Percentiles rank a stretch among this genome's conserved stretches.
These are phyloP conservation scores for Boletus sp. DNA, from an alignment of 768 basidiomycete genomes.

Conservation along the genomic window DNA sequence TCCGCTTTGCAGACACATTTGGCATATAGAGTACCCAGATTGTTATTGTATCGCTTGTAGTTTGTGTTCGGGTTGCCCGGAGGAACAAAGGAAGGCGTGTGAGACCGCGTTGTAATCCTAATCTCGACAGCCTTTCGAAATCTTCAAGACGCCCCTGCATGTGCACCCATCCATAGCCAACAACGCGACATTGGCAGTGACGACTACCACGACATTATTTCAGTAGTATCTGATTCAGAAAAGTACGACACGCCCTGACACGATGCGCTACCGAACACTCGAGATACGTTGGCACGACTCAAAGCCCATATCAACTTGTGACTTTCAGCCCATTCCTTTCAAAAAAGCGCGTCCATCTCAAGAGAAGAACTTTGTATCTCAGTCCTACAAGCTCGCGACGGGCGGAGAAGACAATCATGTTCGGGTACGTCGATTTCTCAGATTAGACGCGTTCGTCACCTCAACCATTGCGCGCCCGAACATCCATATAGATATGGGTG, in stretches of 20 bases:
- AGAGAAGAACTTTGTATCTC: constrained; percentile 55
- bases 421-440: constrained; percentile 59
- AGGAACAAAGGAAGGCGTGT: constrained; percentile 20
- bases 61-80: constrained; percentile 1
- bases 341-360: constrained; percentile 74
- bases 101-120: constrained; percentile 18
- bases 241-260: constrained; percentile 2
- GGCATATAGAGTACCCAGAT: constrained; percentile 1
- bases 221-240: not conserved
- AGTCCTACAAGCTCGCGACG: constrained; percentile 90
- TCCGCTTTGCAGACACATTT: constrained; percentile 4
- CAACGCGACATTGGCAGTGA: constrained; percentile 6
- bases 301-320: constrained; percentile 93
- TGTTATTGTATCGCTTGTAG: constrained; percentile 5
- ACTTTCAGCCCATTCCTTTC: constrained; percentile 86
- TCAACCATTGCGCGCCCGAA: constrained; percentile 9
- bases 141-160: not conserved
- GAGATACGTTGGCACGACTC: constrained; percentile 97
- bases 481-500: constrained; percentile 74
- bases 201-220: constrained; percentile 8
- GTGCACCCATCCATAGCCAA: constrained; percentile 8
- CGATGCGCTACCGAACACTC: constrained; percentile 84
- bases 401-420: constrained; percentile 97
- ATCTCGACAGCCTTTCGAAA: constrained; percentile 11
- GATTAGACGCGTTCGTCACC: constrained; percentile 10